A percentile compares a stretch with the other conserved stretches of the same genome.
Evolutionary conservation across 495 filamentous ascomycete genomes (phyloP).

Genomic region (Copromyces sp.): DNA sequence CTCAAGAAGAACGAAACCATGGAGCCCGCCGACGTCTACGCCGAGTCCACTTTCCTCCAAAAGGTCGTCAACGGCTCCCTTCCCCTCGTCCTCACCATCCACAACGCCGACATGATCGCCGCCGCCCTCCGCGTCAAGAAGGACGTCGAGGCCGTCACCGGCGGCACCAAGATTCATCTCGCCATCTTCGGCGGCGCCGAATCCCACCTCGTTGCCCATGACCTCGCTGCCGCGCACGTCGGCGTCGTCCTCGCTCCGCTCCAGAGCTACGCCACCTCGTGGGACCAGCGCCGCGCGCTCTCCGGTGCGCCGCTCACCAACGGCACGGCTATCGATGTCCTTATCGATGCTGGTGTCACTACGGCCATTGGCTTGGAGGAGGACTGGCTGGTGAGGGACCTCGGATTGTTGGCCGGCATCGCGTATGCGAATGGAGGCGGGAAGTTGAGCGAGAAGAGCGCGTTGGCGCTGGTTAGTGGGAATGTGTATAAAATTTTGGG

Average conservation of each 20-base stretch:
- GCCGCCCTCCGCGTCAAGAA: slow-evolving; percentile 30
- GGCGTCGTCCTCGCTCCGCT: slow-evolving; percentile 40
- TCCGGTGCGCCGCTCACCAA: slow-evolving; percentile 43
- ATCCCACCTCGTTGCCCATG: slow-evolving; percentile 35
- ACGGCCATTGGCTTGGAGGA: slow-evolving; percentile 38
- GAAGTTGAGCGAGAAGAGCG: slow-evolving; percentile 31
- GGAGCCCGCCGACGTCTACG: slow-evolving; percentile 20
- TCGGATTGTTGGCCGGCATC: slow-evolving; percentile 39
- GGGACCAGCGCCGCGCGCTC: slow-evolving; percentile 39
- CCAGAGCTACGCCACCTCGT: slow-evolving; percentile 28
- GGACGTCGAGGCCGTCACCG: slow-evolving; percentile 17
- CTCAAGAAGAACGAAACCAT: slow-evolving; percentile 14
- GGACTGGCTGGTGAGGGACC: slow-evolving; percentile 39
- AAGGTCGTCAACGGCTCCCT: slow-evolving; percentile 29
- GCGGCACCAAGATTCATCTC: slow-evolving; percentile 21
- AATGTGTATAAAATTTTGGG: slow-evolving; percentile 43
- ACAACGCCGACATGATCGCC: slow-evolving; percentile 37
- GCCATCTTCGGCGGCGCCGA: slow-evolving; percentile 41
- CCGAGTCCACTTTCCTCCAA: slow-evolving; percentile 28
- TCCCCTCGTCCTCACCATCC: slow-evolving; percentile 31
- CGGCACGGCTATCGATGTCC: slow-evolving; percentile 36
- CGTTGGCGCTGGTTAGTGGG: slow-evolving; percentile 28
- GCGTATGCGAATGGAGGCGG: slow-evolving; percentile 40
- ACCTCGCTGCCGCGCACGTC: slow-evolving; percentile 34
- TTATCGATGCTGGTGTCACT: slow-evolving; percentile 35